A percentile compares a stretch with the other conserved stretches of the same genome.
Evolutionary conservation across 1,139 yeast genomes (phyloP).

Genomic region (Sugiyamaella xylanicola): DNA sequence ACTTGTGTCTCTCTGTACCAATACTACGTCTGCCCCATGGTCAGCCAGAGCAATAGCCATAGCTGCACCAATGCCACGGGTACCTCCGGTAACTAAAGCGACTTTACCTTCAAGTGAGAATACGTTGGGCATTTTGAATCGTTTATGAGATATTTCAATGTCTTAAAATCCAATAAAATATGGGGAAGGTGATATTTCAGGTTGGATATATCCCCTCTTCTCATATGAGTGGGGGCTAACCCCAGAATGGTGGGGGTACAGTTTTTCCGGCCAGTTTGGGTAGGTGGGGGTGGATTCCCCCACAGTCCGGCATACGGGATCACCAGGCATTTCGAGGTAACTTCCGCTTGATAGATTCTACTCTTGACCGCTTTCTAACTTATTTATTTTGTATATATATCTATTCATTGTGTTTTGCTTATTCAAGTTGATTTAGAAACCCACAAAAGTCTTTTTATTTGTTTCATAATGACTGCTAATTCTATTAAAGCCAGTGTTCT

Average conservation of each 20-base stretch:
- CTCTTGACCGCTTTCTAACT: not conserved
- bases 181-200: not conserved
- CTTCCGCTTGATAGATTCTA: not conserved
- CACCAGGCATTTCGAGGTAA: conserved; percentile 4
- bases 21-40: conserved; percentile 48
- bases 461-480: conserved; percentile 11
- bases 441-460: too few relatives aligned
- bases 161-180: not conserved
- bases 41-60: conserved; percentile 48
- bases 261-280: not conserved
- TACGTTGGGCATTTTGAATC: conserved; percentile 18
- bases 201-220: not conserved
- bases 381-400: conserved; percentile 2
- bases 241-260: conserved; percentile 3
- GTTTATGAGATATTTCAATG: not conserved
- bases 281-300: conserved; percentile 8
- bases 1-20: conserved; percentile 38
- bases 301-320: conserved; percentile 5
- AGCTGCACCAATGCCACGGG: conserved; percentile 49
- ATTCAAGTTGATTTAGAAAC: too few relatives aligned
- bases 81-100: conserved; percentile 49
- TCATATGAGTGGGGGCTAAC: not conserved
- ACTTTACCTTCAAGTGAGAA: conserved; percentile 48
- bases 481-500: conserved; percentile 30
- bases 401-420: not conserved